phyloP scores from a whole-genome alignment of 1,284 basidiomycete genomes.

The Leccinum pachyderme region DNA sequence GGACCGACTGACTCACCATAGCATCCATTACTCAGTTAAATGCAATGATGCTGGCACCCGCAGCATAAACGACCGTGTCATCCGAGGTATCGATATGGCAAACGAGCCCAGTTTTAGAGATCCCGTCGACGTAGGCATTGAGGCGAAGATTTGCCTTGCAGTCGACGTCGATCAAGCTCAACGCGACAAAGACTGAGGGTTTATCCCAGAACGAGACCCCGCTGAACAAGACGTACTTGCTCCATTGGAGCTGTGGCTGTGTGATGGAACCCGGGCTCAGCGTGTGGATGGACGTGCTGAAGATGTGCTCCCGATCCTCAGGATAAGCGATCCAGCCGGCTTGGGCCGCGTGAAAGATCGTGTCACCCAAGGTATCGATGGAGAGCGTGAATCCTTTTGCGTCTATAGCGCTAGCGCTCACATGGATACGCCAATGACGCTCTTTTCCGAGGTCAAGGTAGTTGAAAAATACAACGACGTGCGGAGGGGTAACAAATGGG shows the following conservation, averaged over 20 bases:
- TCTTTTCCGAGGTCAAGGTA: conserved; percentile 15
- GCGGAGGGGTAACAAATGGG: conserved; percentile 22
- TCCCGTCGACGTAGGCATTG: conserved; percentile 14
- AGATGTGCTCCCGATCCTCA: conserved; percentile 25
- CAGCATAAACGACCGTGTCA: conserved; percentile 15
- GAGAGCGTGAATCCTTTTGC: conserved; percentile 18
- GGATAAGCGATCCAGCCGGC: conserved; percentile 27
- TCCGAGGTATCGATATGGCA: conserved; percentile 21
- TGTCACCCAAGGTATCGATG: conserved; percentile 16
- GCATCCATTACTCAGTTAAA: conserved; percentile 9
- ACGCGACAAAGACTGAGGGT: conserved; percentile 18
- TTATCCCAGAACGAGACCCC: conserved; percentile 15
- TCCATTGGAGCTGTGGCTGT: conserved; percentile 5
- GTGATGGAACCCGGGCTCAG: not conserved
- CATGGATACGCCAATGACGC: conserved; percentile 12
- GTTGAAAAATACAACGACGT: conserved; percentile 22
- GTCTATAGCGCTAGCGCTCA: conserved; percentile 13
- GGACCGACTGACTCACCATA: not conserved
- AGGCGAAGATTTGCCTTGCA: conserved; percentile 13
- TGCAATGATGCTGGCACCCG: conserved; percentile 18
- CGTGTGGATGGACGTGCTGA: conserved; percentile 15
- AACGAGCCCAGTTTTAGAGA: conserved; percentile 12
- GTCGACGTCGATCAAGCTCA: conserved; percentile 18
- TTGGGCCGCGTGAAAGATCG: conserved; percentile 2
- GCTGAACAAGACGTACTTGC: conserved; percentile 8